These are phyloP conservation scores for Thecaphora thlaspeos DNA, from an alignment of 1,284 basidiomycete genomes.

Conservation along the genomic window DNA sequence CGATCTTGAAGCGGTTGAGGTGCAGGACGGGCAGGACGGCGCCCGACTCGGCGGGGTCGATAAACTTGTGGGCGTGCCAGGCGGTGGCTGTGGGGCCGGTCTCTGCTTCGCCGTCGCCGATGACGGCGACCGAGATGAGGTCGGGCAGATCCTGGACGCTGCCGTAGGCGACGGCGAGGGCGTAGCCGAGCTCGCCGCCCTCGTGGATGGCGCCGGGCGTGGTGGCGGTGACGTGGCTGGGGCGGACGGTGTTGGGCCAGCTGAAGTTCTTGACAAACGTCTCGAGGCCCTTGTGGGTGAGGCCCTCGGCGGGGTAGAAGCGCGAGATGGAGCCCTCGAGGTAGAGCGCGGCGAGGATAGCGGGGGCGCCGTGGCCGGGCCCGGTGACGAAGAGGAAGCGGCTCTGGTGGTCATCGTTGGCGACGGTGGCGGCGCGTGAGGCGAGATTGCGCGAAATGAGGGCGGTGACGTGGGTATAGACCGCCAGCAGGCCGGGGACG, in stretches of 20 bases:
- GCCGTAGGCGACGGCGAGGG: constrained; percentile 73
- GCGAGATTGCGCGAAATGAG: constrained; percentile 61
- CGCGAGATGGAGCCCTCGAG: constrained; percentile 73
- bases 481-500: constrained; percentile 71
- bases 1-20: constrained; percentile 81
- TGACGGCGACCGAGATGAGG: constrained; percentile 72
- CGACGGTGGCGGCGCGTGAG: neutral
- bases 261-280: constrained; percentile 69
- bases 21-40: constrained; percentile 84
- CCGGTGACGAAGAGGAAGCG: constrained; percentile 65
- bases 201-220: constrained; percentile 86
- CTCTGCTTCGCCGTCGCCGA: constrained; percentile 85
- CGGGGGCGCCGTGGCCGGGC: constrained; percentile 65
- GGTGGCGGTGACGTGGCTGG: constrained; percentile 66
- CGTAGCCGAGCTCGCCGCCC: constrained; percentile 65
- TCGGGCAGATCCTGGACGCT: constrained; percentile 81
- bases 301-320: constrained; percentile 73
- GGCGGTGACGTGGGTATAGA: constrained; percentile 77
- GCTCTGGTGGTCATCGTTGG: constrained; percentile 1
- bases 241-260: constrained; percentile 68
- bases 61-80: constrained; percentile 80
- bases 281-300: constrained; percentile 67
- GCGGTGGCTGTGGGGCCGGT: constrained; percentile 64
- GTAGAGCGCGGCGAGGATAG: constrained; percentile 75
- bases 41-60: constrained; percentile 85